phyloP scores from a whole-genome alignment of 352 stramenopile species.

The Phytopythium vexans region DNA sequence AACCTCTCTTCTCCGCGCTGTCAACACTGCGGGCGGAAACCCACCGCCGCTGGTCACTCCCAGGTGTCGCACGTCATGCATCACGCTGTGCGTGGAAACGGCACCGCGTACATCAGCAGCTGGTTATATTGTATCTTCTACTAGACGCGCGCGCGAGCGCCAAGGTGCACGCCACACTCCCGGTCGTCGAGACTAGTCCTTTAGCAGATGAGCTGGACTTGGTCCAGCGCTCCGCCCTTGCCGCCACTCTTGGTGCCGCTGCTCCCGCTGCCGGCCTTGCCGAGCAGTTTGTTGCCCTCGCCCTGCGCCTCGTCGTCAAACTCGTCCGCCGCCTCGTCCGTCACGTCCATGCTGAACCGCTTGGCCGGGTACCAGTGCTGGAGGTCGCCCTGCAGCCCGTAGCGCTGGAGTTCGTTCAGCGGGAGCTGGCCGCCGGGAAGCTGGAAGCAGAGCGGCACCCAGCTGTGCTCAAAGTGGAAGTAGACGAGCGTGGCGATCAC shows the following conservation, averaged over 20 bases:
- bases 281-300: slow-evolving; percentile 8
- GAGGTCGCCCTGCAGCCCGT: slow-evolving; percentile 15
- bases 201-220: slow-evolving; percentile 48
- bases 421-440: slow-evolving; percentile 23
- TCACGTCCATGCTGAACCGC: slow-evolving; percentile 54
- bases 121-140: no score
- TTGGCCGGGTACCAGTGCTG: slow-evolving; percentile 28
- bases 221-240: slow-evolving; percentile 30
- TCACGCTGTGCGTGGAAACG: no score
- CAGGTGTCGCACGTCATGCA: no score
- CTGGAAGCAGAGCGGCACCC: slow-evolving; percentile 52
- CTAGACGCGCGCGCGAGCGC: no score
- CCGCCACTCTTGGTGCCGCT: not conserved
- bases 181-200: not conserved
- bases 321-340: slow-evolving; percentile 38
- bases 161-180: no score
- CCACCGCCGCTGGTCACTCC: no score
- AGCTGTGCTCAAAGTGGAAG: slow-evolving; percentile 79
- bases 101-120: no score
- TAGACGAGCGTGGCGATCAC: slow-evolving; percentile 67
- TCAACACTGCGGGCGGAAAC: no score
- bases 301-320: slow-evolving; percentile 22
- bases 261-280: not conserved
- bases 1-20: no score
- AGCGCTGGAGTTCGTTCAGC: slow-evolving; percentile 28